phyloP scores from a whole-genome alignment of 106 monocot species.

The Iris macrosiphon region DNA sequence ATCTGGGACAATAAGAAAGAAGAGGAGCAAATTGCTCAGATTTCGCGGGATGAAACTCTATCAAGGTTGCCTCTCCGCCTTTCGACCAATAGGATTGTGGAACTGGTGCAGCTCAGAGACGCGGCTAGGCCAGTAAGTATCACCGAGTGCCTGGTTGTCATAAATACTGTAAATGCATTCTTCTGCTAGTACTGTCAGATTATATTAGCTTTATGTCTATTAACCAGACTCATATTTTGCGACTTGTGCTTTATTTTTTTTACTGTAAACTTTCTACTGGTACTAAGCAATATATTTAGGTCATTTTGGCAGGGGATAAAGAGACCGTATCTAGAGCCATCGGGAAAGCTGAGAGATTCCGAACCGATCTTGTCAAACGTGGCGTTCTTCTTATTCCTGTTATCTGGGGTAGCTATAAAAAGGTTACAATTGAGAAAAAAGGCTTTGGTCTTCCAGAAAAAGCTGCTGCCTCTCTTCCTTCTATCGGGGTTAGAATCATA shows the following conservation, averaged over 20 bases:
- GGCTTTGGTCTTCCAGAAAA: constrained; percentile 53
- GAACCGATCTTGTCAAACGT: constrained; percentile 80
- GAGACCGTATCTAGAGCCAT: constrained; percentile 65
- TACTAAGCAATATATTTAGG: constrained; percentile 49
- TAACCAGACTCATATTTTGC: too few species aligned
- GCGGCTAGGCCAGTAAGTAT: constrained; percentile 82
- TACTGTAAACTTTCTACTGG: background rate
- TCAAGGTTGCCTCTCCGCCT: constrained; percentile 93
- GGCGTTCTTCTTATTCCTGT: constrained; percentile 87
- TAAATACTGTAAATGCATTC: too few species aligned
- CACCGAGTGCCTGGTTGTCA: too few species aligned
- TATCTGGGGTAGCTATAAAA: constrained; percentile 59
- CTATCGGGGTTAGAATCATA: constrained; percentile 68
- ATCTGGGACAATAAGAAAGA: constrained; percentile 97
- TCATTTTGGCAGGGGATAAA: constrained; percentile 92
- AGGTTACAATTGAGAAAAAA: constrained; percentile 43
- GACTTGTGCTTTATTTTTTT: background rate
- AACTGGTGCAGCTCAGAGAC: constrained; percentile 92
- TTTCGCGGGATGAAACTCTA: constrained; percentile 80
- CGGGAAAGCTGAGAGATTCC: constrained; percentile 76
- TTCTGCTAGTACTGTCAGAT: too few species aligned
- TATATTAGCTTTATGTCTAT: too few species aligned
- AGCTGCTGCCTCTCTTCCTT: constrained; percentile 61
- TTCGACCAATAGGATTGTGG: constrained; percentile 86
- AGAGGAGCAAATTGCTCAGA: constrained; percentile 88